phyloP scores from a whole-genome alignment of 768 basidiomycete species.

The Suillus cothurnatus region DNA sequence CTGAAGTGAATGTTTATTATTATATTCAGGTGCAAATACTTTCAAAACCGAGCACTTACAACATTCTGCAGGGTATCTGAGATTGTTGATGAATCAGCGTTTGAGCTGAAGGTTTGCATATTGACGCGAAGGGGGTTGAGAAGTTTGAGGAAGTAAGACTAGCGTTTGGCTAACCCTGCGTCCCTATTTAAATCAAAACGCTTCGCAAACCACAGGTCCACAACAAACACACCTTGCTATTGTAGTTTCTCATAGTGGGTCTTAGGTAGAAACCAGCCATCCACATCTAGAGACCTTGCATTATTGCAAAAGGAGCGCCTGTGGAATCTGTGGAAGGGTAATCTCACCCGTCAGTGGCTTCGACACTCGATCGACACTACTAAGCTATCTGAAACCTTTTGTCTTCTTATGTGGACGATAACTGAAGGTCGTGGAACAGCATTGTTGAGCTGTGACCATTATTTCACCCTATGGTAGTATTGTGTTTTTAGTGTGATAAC shows the following conservation, averaged over 20 bases:
- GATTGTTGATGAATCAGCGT: not conserved
- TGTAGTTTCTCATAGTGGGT: not conserved
- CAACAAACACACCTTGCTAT: not conserved
- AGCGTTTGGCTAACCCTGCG: not conserved
- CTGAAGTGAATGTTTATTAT: not conserved
- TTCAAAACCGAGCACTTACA: not conserved
- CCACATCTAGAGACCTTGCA: not conserved
- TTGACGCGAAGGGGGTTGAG: not conserved
- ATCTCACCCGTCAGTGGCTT: not conserved
- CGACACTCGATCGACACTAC: too few relatives aligned
- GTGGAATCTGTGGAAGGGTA: not conserved
- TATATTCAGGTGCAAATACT: not conserved
- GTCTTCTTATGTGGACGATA: not conserved
- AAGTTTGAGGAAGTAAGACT: not conserved
- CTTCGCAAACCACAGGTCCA: not conserved
- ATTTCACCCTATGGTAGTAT: not conserved
- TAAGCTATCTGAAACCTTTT: not conserved
- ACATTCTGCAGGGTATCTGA: not conserved
- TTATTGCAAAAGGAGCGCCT: not conserved
- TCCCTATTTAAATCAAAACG: not conserved
- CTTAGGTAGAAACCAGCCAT: not conserved
- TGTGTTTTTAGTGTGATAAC: not conserved
- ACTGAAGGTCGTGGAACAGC: not conserved
- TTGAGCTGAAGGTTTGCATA: not conserved
- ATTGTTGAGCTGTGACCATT: not conserved